Base-by-base conservation (phyloP, 345 rosid genomes). In the Murraya paniculata region DNA sequence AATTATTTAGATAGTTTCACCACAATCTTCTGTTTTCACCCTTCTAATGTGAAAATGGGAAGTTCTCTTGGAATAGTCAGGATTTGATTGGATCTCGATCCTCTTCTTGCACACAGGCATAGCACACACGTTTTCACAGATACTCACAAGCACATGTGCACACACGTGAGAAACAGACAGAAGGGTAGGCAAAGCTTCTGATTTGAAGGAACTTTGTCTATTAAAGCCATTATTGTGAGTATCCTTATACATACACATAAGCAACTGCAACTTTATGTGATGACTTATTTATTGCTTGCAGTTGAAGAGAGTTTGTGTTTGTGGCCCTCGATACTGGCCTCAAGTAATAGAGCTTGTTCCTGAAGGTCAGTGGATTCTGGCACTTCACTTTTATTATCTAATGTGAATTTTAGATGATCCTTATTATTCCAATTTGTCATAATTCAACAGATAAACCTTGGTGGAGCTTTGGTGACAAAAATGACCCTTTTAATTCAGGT, bases 311-410 rank as follows among this genome's bases (percentile, higher is more conserved):
- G 80, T 94, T 77, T 80, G 84, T 60, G 96, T 95, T 27, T 95
- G 99, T 87, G 98, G 99, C 75, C 99, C 98, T 76, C 91, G 98
- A 61, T 95, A 95, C 85, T 94, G 99, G 98, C 87, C 98, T 83
- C 97, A 94, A 87, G 89, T 89, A 64, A 83, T 92, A 62, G 95
- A 95, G 80, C 93, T 95, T 80, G 86, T 85, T 77, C 94, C 97
- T 56, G 94, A 95, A 88, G 98, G 99, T 92, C 38, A 64, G 77
- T 69, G 70, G 62, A 65, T 78, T 55, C 77, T 79, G 28, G 68
- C 64, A 45, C 75, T 80, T 64, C 33, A 25, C 60, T 79, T 76
- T 71, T 73, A 73, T 74, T 74, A 31, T 77, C 64, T 31, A 50
- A 25, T 77, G 70, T 82, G 64, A 61, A 50, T 62, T 33, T 56